These are phyloP conservation scores for Prunus davidiana DNA, from an alignment of 306 rosid species.

Conservation along the genomic window DNA sequence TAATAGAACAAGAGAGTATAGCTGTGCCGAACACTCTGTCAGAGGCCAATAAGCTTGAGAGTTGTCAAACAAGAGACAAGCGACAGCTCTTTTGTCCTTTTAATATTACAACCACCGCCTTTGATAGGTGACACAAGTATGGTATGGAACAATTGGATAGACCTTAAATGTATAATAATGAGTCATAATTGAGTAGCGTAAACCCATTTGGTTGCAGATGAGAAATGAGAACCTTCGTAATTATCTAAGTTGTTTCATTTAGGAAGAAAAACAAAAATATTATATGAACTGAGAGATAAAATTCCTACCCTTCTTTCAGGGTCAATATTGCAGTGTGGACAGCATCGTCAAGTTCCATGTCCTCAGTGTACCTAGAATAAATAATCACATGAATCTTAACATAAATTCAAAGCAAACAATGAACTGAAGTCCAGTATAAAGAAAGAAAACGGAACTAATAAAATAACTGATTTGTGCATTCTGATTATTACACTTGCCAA, in stretches of 20 bases:
- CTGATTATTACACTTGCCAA: not conserved
- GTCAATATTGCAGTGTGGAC: slow-evolving; percentile 79
- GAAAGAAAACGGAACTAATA: not conserved
- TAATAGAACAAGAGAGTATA: not conserved
- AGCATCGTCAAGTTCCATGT: slow-evolving; percentile 87
- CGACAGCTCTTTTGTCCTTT: not conserved
- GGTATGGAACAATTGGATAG: not conserved
- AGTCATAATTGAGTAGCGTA: not conserved
- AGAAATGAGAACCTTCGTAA: not conserved
- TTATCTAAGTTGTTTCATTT: not conserved
- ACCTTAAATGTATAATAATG: not conserved
- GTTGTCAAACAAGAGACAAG: not conserved
- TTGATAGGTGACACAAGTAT: not conserved
- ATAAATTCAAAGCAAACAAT: not conserved
- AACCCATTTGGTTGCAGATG: not conserved
- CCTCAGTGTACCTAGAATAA: slow-evolving; percentile 61
- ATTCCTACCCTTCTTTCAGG: slow-evolving; percentile 69
- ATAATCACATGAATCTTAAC: not conserved
- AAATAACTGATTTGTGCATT: not conserved
- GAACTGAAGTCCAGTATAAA: not conserved
- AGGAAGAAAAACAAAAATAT: not conserved
- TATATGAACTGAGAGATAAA: not conserved
- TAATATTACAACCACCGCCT: not conserved
- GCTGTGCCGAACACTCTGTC: not conserved
- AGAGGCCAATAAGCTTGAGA: no score